These are phyloP conservation scores for Mortierella sp. DNA, from an alignment of 371 early-diverging fungal species.

Conservation along the genomic window DNA sequence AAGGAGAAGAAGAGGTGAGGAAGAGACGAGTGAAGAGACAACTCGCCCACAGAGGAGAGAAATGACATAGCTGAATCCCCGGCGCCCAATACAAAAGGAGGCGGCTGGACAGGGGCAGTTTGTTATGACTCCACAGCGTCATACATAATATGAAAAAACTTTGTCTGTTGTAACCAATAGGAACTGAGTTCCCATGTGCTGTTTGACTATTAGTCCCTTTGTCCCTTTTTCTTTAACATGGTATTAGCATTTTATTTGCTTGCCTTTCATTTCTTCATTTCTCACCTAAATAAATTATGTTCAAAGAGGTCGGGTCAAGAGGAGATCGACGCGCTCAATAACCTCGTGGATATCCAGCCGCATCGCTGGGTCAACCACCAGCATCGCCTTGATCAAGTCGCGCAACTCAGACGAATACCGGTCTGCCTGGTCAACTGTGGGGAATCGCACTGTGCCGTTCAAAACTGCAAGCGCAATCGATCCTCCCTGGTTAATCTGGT, in stretches of 20 bases:
- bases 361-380: slow-evolving; percentile 71
- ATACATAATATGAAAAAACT: neutral
- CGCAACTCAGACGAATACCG: slow-evolving; percentile 74
- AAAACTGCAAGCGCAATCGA: slow-evolving; percentile 81
- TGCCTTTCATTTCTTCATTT: neutral
- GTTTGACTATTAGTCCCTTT: too few relatives aligned
- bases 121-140: neutral
- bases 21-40: neutral
- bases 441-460: slow-evolving; percentile 76
- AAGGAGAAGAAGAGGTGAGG: neutral
- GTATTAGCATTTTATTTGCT: neutral
- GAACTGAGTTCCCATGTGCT: too few relatives aligned
- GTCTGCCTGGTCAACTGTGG: slow-evolving; percentile 59
- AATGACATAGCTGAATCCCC: neutral
- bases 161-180: neutral
- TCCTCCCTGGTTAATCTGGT: slow-evolving; percentile 77
- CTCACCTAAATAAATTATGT: neutral
- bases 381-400: slow-evolving; percentile 76
- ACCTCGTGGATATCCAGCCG: slow-evolving; percentile 79
- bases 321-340: slow-evolving; percentile 48
- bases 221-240: neutral
- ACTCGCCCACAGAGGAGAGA: neutral
- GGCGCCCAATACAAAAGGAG: neutral
- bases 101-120: neutral
- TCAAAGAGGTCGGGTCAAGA: slow-evolving; percentile 37